A percentile compares a stretch with the other conserved stretches of the same genome.
Conservation (phyloP, 2,329 filamentous ascomycete species). For the Hypoxylon sp. region DNA sequence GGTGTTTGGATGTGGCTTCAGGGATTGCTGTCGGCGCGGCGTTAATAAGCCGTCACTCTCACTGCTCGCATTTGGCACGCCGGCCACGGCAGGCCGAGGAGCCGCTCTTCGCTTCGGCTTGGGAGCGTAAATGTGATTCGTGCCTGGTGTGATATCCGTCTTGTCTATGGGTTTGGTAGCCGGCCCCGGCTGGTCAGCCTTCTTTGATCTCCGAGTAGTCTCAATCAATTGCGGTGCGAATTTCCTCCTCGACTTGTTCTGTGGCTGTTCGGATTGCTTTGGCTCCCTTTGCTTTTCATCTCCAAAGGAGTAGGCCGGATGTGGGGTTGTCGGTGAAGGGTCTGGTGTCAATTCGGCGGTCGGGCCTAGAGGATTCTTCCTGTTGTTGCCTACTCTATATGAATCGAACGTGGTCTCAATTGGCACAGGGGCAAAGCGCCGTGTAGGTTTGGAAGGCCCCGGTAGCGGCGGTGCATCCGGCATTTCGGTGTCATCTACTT, state of each 20-base stretch:
- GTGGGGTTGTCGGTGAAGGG: conserved; percentile 64
- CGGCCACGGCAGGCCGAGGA: conserved; percentile 40
- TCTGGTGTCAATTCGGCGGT: conserved; percentile 70
- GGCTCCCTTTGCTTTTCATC: conserved; percentile 44
- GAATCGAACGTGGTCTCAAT: conserved; percentile 78
- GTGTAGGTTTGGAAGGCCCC: conserved; percentile 45
- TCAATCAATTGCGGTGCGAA: conserved; percentile 87
- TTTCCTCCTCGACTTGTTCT: conserved; percentile 56
- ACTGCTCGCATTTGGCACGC: conserved; percentile 44
- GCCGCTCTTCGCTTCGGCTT: conserved; percentile 55
- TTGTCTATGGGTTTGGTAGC: conserved; percentile 75
- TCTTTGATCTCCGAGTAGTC: conserved; percentile 78
- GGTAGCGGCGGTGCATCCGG: conserved; percentile 42
- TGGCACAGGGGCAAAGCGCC: conserved; percentile 75
- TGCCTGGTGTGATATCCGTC: conserved; percentile 77
- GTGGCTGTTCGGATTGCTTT: conserved; percentile 35
- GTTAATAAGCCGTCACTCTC: conserved; percentile 50
- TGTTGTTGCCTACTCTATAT: conserved; percentile 59
- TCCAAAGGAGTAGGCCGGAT: conserved; percentile 50
- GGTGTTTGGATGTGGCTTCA: conserved; percentile 57
- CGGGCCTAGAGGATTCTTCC: conserved; percentile 58
- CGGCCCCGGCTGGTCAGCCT: conserved; percentile 72
- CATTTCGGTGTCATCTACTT: conserved; percentile 48
- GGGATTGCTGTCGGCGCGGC: conserved; percentile 56
- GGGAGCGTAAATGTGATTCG: conserved; percentile 70